These are phyloP conservation scores for Otatea glauca DNA, from an alignment of 176 grass and related monocot species.

Conservation along the genomic window DNA sequence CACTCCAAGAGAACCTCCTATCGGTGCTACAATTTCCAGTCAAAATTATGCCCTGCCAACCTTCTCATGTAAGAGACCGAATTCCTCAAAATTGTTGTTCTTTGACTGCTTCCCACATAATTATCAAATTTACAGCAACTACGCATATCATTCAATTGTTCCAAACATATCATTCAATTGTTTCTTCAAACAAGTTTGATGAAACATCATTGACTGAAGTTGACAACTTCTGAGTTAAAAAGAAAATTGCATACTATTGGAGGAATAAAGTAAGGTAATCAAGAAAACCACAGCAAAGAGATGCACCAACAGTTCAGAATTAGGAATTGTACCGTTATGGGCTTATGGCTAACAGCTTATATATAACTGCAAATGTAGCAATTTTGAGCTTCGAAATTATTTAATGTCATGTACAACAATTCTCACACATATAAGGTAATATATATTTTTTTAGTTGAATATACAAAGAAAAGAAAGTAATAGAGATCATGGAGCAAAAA, in stretches of 20 bases:
- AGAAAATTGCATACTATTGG: background rate
- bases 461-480: background rate
- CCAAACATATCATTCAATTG: background rate
- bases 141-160: slow-evolving; percentile 6
- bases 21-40: background rate
- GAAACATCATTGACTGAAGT: background rate
- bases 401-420: background rate
- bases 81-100: background rate
- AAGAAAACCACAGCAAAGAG: background rate
- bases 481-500: slow-evolving; percentile 11
- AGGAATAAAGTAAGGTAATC: background rate
- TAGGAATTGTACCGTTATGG: background rate
- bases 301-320: slow-evolving; percentile 28
- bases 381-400: background rate
- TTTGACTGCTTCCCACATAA: background rate
- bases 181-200: slow-evolving; percentile 5
- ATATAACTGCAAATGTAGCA: background rate
- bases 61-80: background rate
- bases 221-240: slow-evolving; percentile 4
- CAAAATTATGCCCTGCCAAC: background rate
- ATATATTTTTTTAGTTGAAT: background rate
- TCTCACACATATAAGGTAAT: background rate
- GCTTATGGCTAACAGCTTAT: background rate
- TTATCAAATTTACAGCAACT: background rate
- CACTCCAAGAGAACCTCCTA: background rate